Percentiles rank a stretch among this genome's conserved stretches.
These are phyloP conservation scores for Epichloe festucae DNA, from an alignment of 2,329 filamentous ascomycete genomes.

Conservation along the genomic window DNA sequence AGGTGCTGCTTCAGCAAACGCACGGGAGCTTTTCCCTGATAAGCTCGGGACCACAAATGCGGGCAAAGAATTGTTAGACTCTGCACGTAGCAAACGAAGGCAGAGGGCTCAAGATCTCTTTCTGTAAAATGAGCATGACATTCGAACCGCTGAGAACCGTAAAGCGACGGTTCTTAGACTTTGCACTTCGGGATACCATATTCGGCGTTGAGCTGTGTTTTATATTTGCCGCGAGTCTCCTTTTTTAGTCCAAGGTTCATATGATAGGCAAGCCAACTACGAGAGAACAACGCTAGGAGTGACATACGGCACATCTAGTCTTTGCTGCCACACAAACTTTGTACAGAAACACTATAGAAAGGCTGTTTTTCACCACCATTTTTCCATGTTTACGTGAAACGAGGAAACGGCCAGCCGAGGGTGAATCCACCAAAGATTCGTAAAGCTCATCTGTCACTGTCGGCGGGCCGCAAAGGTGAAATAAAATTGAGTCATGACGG, in stretches of 20 bases:
- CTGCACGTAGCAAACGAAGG: conserved; percentile 38
- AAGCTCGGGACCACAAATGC: conserved; percentile 44
- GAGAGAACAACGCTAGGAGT: not conserved
- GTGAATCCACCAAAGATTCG: too few species aligned
- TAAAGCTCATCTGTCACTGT: too few species aligned
- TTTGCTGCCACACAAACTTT: not conserved
- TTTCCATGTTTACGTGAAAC: too few species aligned
- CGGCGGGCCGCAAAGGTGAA: too few species aligned
- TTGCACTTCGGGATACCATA: too few species aligned
- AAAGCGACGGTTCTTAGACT: too few species aligned
- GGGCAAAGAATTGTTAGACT: conserved; percentile 56
- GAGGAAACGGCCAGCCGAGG: too few species aligned
- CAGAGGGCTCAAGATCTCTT: conserved; percentile 65
- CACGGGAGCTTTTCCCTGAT: conserved; percentile 57
- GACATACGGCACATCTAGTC: not conserved
- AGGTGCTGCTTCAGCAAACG: conserved; percentile 35
- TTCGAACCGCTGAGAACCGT: not conserved
- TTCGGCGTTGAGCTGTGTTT: not conserved
- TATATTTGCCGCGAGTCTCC: not conserved
- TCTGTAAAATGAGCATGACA: conserved; percentile 26
- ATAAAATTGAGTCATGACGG: too few species aligned
- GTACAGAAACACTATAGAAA: not conserved
- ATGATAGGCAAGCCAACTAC: not conserved
- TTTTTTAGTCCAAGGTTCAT: not conserved
- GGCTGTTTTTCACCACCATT: too few species aligned